Conservation (phyloP, 495 filamentous ascomycete species). For the Margaritispora aquatica region DNA sequence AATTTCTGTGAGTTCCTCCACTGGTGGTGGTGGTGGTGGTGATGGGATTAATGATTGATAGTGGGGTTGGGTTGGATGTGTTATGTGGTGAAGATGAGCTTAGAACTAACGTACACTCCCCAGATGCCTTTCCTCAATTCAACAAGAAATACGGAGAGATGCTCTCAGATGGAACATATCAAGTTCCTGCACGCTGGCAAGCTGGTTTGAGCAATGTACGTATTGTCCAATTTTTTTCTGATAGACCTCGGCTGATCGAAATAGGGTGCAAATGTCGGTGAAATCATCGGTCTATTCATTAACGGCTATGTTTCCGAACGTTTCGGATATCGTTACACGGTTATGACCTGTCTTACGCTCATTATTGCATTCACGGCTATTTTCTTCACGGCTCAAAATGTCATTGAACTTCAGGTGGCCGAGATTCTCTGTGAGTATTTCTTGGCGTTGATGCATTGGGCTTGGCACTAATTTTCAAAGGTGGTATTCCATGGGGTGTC, state of each 20-base stretch:
- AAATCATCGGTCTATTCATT: constrained; percentile 70
- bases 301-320: constrained; percentile 72
- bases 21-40: too few species aligned
- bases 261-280: constrained; percentile 58
- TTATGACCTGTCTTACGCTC: constrained; percentile 59
- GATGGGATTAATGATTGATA: background rate
- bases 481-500: constrained; percentile 60
- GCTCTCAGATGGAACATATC: constrained; percentile 49
- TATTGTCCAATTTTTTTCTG: background rate
- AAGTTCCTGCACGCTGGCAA: constrained; percentile 71
- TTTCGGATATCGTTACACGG: constrained; percentile 65
- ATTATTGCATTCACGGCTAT: constrained; percentile 66
- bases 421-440: constrained; percentile 72
- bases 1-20: constrained; percentile 43
- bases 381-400: constrained; percentile 69
- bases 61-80: background rate
- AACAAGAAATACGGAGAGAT: constrained; percentile 62
- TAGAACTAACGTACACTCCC: constrained; percentile 1
- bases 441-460: background rate
- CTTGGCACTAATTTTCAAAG: background rate
- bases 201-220: constrained; percentile 63
- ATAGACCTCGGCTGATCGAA: constrained; percentile 25
- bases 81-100: background rate
- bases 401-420: constrained; percentile 60
- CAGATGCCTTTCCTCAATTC: constrained; percentile 53